Evolutionary conservation across 352 stramenopile species (phyloP).

Genomic region (Phytophthora melonis): DNA sequence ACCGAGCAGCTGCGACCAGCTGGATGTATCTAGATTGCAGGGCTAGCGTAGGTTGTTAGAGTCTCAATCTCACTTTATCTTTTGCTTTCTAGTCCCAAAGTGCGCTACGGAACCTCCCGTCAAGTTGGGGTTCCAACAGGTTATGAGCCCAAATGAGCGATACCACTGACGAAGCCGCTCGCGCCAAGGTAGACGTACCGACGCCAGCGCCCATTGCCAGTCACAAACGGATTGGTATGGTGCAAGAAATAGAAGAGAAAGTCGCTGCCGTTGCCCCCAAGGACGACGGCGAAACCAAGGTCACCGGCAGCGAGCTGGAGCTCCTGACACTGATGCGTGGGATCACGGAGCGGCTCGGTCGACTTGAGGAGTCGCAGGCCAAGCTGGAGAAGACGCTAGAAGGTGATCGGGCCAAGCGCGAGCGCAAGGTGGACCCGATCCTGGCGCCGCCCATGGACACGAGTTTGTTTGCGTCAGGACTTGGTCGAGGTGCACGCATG

Average conservation of each 20-base stretch:
- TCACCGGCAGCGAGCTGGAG: not conserved
- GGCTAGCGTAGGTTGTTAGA: too few relatives aligned
- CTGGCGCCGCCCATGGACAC: not conserved
- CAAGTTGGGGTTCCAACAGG: too few relatives aligned
- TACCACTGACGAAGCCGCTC: too few relatives aligned
- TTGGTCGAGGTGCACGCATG: not conserved
- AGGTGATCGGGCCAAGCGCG: not conserved
- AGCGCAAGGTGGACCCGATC: not conserved
- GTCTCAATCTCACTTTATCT: too few relatives aligned
- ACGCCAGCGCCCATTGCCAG: too few relatives aligned
- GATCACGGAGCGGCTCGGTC: not conserved
- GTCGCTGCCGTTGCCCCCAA: not conserved
- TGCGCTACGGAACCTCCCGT: too few relatives aligned
- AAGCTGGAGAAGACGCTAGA: not conserved
- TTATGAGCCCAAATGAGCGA: too few relatives aligned
- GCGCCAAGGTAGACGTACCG: too few relatives aligned
- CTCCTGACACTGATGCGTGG: not conserved
- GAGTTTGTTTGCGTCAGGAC: not conserved
- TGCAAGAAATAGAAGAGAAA: not conserved
- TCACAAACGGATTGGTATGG: too few relatives aligned
- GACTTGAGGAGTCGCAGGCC: not conserved
- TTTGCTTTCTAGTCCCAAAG: too few relatives aligned
- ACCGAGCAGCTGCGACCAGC: too few relatives aligned
- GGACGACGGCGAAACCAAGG: not conserved
- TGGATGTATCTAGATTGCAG: too few relatives aligned